Evolutionary conservation across 768 basidiomycete species (phyloP), one percentile per base, ranked within the genome.

Genomic region (Lactifluus volemus): DNA sequence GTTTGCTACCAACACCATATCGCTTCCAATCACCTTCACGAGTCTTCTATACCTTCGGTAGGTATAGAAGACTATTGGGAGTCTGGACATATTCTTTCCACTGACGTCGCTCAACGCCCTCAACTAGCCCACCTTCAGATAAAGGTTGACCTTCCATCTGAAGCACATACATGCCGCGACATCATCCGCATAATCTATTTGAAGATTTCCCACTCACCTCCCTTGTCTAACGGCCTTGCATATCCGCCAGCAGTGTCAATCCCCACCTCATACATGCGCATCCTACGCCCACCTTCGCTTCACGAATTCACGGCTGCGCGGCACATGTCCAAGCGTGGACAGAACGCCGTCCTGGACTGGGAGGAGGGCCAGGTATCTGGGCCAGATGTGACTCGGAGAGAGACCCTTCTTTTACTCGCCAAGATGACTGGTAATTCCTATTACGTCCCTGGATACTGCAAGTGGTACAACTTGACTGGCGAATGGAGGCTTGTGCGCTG

Each of bases 381-480:
- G 1, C 95, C 95, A 1, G 86, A 97, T 68, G 79, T 89, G 4
- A 75, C 76, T 15, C 83, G 85, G 67, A 80, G 88, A 38, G 80
- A 85, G 67, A 88, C 91, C 1, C 72, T 98, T 7, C 78, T 85
- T 11, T 75, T 82, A 30, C 77, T 98, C 15, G 93, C 90, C 19
- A 92, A 89, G 81, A 98, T 98, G 89, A 83, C 88, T 10, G 83
- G 78, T 59, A 92, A 97, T 69, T 85, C 94, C 3, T 98, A 98
- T 69, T 73, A 73, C 4, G 78, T 75, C 1, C 58, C 73, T 4
- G 36, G 75, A 73, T 2, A 78, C 81, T 32, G 73, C 70, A 29
- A 77, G 75, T 98, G 94, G 94, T 95, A 91, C 68, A 79, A 80
- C 21, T 63, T 91, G 12, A 78, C 79, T 0, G 74, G 76, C 7